Percentiles rank a stretch among this genome's conserved stretches.
Evolutionary conservation across 352 stramenopile genomes (phyloP).

Genomic region (Peronosclerospora sorghi): DNA sequence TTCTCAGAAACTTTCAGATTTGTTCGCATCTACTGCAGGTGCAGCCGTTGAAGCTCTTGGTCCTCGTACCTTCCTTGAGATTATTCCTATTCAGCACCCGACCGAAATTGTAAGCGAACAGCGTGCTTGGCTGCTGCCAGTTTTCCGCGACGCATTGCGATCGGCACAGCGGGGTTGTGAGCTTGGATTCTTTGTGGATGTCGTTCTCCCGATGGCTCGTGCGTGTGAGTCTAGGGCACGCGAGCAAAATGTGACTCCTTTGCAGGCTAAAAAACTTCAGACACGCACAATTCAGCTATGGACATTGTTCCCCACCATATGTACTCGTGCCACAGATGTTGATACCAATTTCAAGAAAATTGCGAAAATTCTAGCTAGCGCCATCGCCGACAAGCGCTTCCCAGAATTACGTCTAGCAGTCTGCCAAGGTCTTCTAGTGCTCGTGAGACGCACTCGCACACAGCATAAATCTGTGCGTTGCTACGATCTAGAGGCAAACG

Average conservation of each 20-base stretch:
- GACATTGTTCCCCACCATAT: constrained; percentile 74
- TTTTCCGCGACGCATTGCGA: constrained; percentile 62
- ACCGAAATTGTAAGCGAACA: constrained; percentile 65
- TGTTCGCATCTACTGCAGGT: constrained; percentile 55
- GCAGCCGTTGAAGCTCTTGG: constrained; percentile 58
- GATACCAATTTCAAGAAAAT: constrained; percentile 78
- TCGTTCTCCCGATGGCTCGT: constrained; percentile 58
- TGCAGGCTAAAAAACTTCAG: constrained; percentile 66
- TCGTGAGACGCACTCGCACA: constrained; percentile 64
- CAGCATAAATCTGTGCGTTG: constrained; percentile 26
- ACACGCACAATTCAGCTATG: constrained; percentile 74
- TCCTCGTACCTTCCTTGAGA: constrained; percentile 50
- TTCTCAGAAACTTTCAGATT: constrained; percentile 31
- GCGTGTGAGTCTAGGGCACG: constrained; percentile 58
- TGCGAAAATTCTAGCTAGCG: constrained; percentile 77
- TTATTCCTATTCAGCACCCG: constrained; percentile 63
- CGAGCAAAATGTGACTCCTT: constrained; percentile 49
- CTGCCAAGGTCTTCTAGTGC: constrained; percentile 74
- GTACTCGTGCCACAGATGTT: constrained; percentile 57
- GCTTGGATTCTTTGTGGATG: constrained; percentile 64
- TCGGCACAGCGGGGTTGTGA: constrained; percentile 28
- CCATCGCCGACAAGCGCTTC: constrained; percentile 81
- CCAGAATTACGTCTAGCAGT: constrained; percentile 71
- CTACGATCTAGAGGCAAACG: constrained; percentile 37
- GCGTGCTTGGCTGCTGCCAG: constrained; percentile 68